Evolutionary conservation across 768 basidiomycete species (phyloP), one percentile per base, ranked within the genome.

Genomic region (Tricholoma hemisulphureum): DNA sequence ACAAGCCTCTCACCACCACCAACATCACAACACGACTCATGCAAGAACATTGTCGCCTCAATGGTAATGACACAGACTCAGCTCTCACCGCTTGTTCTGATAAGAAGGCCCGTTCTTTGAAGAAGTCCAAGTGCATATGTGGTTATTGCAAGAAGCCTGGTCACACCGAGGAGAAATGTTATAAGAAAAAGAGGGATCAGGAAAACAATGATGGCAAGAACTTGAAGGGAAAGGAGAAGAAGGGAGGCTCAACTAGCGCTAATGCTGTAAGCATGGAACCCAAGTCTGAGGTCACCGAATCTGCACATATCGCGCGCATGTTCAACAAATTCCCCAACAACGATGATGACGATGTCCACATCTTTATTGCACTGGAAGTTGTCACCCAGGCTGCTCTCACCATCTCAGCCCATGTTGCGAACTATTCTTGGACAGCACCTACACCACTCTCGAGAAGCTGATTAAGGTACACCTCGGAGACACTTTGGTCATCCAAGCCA

Each of bases 401-500:
- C 53, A 62, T 55, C 58, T 62, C 45, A 55, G 53, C 45, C 61
- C 55, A n/a, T 18, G 26, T 51, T 55, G 48, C 21, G 43, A 58
- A 20, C 37, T 45, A 49, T 62, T 62, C 43, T 37, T 31, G 43
- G 58, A 59, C 35, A 26, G 24, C 21, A 10, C 58, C n/a, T n/a
- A n/a, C n/a, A n/a, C n/a, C n/a, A n/a, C n/a, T n/a, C n/a, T 59
- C 28, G 41, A 62, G 51, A 58, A 58, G 35, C 60, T 56, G 23
- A 57, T 53, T 6, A 35, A 24, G 20, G 50, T 61, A 31, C 52
- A 54, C 32, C 56, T 61, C 45, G 56, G 60, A 23, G 60, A 61
- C 29, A 23, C 51, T 6, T 61, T 56, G 9, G 51, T 53, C 32
- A 57, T 57, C 56, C 34, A 58, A 48, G 60, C 60, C 37, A 51